Evolutionary conservation across 2,329 filamentous ascomycete species (phyloP).

Genomic region (Echinosphaeria canescens): DNA sequence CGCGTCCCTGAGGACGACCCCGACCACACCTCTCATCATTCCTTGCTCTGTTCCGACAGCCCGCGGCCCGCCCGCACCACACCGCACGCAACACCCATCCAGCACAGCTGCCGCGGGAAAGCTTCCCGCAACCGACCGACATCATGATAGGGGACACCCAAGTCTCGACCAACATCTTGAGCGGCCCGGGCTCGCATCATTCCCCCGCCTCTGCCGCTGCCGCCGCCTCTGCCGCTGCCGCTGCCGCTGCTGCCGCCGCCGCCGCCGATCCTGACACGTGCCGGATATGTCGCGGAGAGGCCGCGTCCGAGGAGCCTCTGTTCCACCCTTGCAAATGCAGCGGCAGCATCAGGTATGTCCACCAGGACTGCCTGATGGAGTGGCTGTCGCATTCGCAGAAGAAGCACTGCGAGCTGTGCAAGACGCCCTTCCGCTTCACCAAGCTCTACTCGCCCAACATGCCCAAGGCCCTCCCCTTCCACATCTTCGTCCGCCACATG

Average conservation of each 20-base stretch:
- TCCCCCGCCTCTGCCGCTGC: too few species aligned
- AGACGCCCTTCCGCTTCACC: slow-evolving; percentile 94
- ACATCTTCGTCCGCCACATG: slow-evolving; percentile 64
- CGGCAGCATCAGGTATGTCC: slow-evolving; percentile 95
- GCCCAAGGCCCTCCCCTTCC: slow-evolving; percentile 62
- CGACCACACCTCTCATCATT: too few species aligned
- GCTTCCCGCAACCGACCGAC: too few species aligned
- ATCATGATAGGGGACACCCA: too few species aligned
- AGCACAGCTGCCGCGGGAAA: too few species aligned
- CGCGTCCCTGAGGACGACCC: too few species aligned
- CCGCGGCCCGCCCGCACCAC: too few species aligned
- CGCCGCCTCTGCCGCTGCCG: too few species aligned
- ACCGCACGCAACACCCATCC: too few species aligned
- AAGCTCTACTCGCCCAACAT: slow-evolving; percentile 93
- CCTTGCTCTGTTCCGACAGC: too few species aligned
- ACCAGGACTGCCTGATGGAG: slow-evolving; percentile 96
- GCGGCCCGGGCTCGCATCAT: too few species aligned
- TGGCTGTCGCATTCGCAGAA: slow-evolving; percentile 98
- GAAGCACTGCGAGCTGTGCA: slow-evolving; percentile 98
- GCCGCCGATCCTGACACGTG: slow-evolving; percentile 54
- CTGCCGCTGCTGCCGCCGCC: not conserved
- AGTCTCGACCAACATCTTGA: too few species aligned
- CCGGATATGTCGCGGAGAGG: slow-evolving; percentile 88
- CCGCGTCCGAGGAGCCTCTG: slow-evolving; percentile 58
- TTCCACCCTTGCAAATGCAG: slow-evolving; percentile 99